Conservation (phyloP, 2,329 filamentous ascomycete species). For the Penicillium sp. region DNA sequence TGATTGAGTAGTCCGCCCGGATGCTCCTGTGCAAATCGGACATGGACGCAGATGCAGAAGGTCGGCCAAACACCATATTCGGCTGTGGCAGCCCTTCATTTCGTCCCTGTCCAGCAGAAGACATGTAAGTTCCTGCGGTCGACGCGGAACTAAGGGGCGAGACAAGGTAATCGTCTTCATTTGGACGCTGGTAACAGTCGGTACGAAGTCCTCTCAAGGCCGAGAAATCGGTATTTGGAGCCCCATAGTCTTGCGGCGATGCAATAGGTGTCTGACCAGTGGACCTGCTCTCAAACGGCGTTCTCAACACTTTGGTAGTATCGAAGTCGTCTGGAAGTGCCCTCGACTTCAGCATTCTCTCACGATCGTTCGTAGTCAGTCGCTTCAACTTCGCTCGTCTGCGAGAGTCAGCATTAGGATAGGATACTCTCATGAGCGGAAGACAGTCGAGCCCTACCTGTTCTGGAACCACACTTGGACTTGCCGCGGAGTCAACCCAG, state of each 20-base stretch:
- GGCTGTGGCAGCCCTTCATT: slow-evolving; percentile 29
- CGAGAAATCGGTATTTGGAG: slow-evolving; percentile 39
- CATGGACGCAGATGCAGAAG: slow-evolving; percentile 25
- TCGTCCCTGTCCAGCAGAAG: slow-evolving; percentile 28
- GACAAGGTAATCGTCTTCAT: slow-evolving; percentile 40
- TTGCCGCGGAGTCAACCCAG: slow-evolving; percentile 84
- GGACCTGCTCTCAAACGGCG: slow-evolving; percentile 49
- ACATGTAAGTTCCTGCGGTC: slow-evolving; percentile 36
- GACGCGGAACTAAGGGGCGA: slow-evolving; percentile 39
- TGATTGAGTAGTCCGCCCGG: slow-evolving; percentile 28
- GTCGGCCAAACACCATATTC: slow-evolving; percentile 26
- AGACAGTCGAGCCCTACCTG: slow-evolving; percentile 60
- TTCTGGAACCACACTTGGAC: slow-evolving; percentile 99
- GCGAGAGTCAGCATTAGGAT: slow-evolving; percentile 11
- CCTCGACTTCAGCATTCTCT: slow-evolving; percentile 60
- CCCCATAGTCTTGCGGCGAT: slow-evolving; percentile 44
- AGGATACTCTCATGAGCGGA: background rate
- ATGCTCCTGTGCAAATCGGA: slow-evolving; percentile 30
- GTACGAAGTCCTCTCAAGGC: slow-evolving; percentile 33
- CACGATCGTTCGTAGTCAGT: slow-evolving; percentile 60
- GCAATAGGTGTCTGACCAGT: slow-evolving; percentile 50
- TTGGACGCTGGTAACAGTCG: slow-evolving; percentile 32
- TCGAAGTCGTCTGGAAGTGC: slow-evolving; percentile 61
- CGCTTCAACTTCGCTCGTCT: slow-evolving; percentile 63
- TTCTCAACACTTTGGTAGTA: slow-evolving; percentile 58